A percentile compares a stretch with the other conserved stretches of the same genome.
phyloP scores from a whole-genome alignment of 345 rosid genomes.

The Geranium brycei region DNA sequence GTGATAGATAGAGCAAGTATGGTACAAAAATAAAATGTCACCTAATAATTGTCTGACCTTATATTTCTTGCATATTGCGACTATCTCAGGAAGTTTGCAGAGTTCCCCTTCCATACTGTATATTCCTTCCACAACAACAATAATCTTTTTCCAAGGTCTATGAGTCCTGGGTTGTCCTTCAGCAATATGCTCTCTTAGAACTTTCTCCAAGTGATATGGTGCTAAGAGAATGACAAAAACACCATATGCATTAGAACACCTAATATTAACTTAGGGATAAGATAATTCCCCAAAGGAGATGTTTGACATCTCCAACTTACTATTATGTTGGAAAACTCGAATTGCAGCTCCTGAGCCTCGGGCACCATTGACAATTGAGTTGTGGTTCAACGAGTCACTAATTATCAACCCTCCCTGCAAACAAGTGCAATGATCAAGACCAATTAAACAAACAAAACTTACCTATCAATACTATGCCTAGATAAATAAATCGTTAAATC shows the following conservation, averaged over 20 bases:
- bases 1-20: no score
- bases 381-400: conserved; percentile 93
- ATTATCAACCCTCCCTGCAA: conserved; percentile 75
- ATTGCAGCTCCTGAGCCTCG: conserved; percentile 95
- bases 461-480: not conserved
- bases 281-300: not conserved
- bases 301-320: conserved; percentile 28
- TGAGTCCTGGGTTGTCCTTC: conserved; percentile 90
- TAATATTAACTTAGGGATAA: not conserved
- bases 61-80: conserved; percentile 80
- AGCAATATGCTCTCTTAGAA: conserved; percentile 83
- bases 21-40: no score
- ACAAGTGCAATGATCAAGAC: conserved; percentile 2
- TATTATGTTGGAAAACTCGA: conserved; percentile 87
- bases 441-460: conserved; percentile 1
- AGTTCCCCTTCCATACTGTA: conserved; percentile 97
- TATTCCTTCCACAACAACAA: conserved; percentile 79
- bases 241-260: conserved; percentile 2
- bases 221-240: conserved; percentile 31
- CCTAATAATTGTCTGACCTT: conserved; percentile 34
- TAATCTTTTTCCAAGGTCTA: conserved; percentile 92
- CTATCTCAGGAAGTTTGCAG: conserved; percentile 82
- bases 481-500: not conserved
- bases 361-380: conserved; percentile 89
- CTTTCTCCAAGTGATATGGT: conserved; percentile 86